These are phyloP conservation scores for Penicillium malachiteum DNA, from an alignment of 495 filamentous ascomycete species.

Conservation along the genomic window DNA sequence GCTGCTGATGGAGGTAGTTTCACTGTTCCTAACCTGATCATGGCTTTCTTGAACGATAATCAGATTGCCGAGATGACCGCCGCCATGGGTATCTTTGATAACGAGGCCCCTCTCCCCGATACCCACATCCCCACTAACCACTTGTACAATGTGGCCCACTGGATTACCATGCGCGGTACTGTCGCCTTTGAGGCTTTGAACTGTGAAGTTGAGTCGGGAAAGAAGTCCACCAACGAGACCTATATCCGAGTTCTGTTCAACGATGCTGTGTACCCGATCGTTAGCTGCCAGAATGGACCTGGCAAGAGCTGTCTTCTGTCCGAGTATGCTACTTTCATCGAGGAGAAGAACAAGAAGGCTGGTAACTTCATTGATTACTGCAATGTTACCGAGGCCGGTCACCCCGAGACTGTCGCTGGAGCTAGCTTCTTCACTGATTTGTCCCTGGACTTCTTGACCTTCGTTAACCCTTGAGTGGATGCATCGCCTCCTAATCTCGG, in stretches of 20 bases:
- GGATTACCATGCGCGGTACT: conserved; percentile 56
- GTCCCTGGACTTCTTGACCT: conserved; percentile 32
- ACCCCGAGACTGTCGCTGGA: conserved; percentile 29
- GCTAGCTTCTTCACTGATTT: conserved; percentile 50
- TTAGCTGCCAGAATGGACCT: conserved; percentile 45
- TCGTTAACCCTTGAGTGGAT: conserved; percentile 22
- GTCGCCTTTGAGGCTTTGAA: conserved; percentile 53
- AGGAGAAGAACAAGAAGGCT: conserved; percentile 37
- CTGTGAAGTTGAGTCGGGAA: conserved; percentile 22
- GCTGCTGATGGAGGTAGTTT: conserved; percentile 37
- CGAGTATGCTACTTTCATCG: conserved; percentile 44
- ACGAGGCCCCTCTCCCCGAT: conserved; percentile 39
- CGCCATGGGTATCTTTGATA: conserved; percentile 54
- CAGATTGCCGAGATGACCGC: conserved; percentile 57
- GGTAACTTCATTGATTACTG: conserved; percentile 47
- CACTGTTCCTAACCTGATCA: conserved; percentile 46
- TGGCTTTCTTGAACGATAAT: conserved; percentile 58
- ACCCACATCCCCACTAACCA: conserved; percentile 29
- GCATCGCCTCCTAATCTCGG: too few relatives aligned
- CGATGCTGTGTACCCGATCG: conserved; percentile 54
- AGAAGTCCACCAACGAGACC: conserved; percentile 15
- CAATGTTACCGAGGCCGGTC: conserved; percentile 35
- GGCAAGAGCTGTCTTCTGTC: conserved; percentile 45
- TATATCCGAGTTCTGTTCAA: conserved; percentile 52
- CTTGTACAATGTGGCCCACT: conserved; percentile 29